A percentile compares a stretch with the other conserved stretches of the same genome.
Conservation (phyloP, 768 basidiomycete species). For the Saitozyma sp. region DNA sequence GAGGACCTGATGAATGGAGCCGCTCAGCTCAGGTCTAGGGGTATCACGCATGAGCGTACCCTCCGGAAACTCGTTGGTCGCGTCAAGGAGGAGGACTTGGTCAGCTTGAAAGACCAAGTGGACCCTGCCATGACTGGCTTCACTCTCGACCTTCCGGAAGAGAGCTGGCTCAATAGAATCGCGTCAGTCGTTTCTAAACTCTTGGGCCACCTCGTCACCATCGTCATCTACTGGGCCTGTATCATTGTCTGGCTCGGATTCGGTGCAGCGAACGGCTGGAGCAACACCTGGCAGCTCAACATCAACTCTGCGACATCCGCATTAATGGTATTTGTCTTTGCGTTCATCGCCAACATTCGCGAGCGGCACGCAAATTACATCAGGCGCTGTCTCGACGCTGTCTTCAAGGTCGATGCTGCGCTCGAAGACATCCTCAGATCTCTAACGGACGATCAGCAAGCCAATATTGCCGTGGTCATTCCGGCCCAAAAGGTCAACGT, state of each 20-base stretch:
- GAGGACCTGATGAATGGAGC: background rate
- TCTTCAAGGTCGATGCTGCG: background rate
- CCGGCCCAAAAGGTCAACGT: background rate
- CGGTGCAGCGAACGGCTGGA: background rate
- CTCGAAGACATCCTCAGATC: background rate
- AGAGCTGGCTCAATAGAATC: background rate
- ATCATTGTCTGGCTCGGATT: conserved; percentile 6
- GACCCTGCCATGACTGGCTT: background rate
- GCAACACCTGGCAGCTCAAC: conserved; percentile 3
- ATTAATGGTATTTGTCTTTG: conserved; percentile 5
- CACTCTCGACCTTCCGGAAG: background rate
- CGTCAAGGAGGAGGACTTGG: background rate
- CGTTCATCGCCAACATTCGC: conserved; percentile 2
- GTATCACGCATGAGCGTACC: background rate
- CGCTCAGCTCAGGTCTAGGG: background rate
- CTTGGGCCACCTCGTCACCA: conserved; percentile 1
- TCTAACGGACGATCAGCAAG: background rate
- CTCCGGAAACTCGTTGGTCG: background rate
- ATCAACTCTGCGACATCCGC: conserved; percentile 9
- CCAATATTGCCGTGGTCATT: background rate
- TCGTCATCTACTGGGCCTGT: conserved; percentile 2
- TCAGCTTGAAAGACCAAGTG: no score
- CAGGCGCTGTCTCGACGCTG: background rate
- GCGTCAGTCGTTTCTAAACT: background rate
- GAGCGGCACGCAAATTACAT: background rate